Conservation (phyloP, 2,329 filamentous ascomycete genomes). For the Cercospora janseana region DNA sequence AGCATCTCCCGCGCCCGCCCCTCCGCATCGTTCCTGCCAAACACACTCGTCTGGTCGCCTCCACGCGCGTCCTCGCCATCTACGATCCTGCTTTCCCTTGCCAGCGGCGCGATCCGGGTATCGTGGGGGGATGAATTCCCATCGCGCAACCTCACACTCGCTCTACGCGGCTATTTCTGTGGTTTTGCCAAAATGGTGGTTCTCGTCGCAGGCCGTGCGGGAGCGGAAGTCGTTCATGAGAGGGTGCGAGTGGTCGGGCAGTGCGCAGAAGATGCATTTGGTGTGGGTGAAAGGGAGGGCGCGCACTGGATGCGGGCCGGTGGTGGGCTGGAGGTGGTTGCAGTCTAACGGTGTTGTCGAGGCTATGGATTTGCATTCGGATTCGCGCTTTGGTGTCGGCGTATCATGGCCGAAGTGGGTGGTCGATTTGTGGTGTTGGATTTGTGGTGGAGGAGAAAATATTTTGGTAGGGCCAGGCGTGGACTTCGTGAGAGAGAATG, state of each 20-base stretch:
- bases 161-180: conserved; percentile 33
- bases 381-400: neutral
- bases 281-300: conserved; percentile 29
- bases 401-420: neutral
- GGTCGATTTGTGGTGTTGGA: conserved; percentile 26
- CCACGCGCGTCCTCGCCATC: conserved; percentile 30
- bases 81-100: neutral
- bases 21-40: conserved; percentile 29
- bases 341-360: neutral
- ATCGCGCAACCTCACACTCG: conserved; percentile 25
- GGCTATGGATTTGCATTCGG: neutral
- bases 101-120: conserved; percentile 14
- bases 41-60: conserved; percentile 32
- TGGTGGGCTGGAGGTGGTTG: conserved; percentile 20
- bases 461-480: conserved; percentile 33
- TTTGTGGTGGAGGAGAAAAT: conserved; percentile 29
- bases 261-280: conserved; percentile 37
- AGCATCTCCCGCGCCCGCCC: conserved; percentile 25
- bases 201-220: conserved; percentile 33
- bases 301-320: conserved; percentile 10
- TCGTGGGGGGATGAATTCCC: conserved; percentile 29
- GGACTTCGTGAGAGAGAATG: conserved; percentile 27
- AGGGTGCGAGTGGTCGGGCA: conserved; percentile 28
- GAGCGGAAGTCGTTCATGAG: conserved; percentile 34
- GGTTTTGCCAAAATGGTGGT: conserved; percentile 35